Percentiles rank a stretch among this genome's conserved stretches.
These are phyloP conservation scores for Huntiella moniliformis DNA, from an alignment of 2,329 filamentous ascomycete species.

Conservation along the genomic window DNA sequence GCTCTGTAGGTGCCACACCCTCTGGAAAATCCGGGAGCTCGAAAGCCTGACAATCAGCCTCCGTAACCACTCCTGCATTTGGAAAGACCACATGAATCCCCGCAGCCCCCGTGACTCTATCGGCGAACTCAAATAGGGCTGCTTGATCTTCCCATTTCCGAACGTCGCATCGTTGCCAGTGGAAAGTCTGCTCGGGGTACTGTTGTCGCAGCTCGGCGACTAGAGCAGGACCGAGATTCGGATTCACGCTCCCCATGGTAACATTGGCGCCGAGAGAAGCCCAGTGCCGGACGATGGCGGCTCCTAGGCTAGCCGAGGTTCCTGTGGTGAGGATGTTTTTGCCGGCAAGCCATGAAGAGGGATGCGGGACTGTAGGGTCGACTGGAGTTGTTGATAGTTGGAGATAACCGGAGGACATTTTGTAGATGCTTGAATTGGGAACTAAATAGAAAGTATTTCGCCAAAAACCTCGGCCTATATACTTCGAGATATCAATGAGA, in stretches of 20 bases:
- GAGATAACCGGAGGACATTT: too few species aligned
- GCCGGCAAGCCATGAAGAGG: conserved; percentile 25
- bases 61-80: conserved; percentile 40
- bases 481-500: too few species aligned
- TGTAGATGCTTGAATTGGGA: too few species aligned
- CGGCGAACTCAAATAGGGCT: conserved; percentile 39
- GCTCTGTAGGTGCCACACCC: conserved; percentile 22
- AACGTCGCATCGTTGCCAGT: conserved; percentile 45
- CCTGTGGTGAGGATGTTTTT: conserved; percentile 47
- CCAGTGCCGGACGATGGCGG: conserved; percentile 34
- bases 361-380: conserved; percentile 26
- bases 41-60: conserved; percentile 19
- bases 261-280: conserved; percentile 38
- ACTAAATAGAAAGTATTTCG: too few species aligned
- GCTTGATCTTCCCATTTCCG: conserved; percentile 46
- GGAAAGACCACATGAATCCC: conserved; percentile 39
- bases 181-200: conserved; percentile 22
- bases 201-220: conserved; percentile 30
- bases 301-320: conserved; percentile 42
- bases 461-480: too few species aligned
- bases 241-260: conserved; percentile 44
- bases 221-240: conserved; percentile 32
- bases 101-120: conserved; percentile 29
- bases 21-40: conserved; percentile 28
- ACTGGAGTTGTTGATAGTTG: conserved; percentile 14